Conservation (phyloP, 345 rosid genomes). For the Abelmoschus esculentus region DNA sequence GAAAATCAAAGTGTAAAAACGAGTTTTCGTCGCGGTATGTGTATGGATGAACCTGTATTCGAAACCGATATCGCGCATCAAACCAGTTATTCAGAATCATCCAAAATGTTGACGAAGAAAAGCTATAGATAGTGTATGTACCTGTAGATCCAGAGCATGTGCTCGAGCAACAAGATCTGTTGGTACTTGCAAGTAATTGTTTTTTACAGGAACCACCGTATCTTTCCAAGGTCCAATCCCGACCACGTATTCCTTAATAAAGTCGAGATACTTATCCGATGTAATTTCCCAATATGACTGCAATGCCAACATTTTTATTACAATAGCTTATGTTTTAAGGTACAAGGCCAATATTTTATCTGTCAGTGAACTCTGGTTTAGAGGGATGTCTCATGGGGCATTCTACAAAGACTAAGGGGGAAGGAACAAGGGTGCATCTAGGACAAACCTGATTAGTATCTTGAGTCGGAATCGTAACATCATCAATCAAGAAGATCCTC, state of each 20-base stretch:
- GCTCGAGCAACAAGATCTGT: conserved; percentile 89
- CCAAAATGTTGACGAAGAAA: not conserved
- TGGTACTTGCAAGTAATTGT: conserved; percentile 50
- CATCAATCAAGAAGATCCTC: too few relatives aligned
- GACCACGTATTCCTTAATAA: conserved; percentile 66
- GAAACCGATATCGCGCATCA: not conserved
- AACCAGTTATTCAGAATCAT: not conserved
- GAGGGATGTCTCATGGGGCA: too few relatives aligned
- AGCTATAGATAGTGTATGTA: conserved; percentile 14
- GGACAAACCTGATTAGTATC: too few relatives aligned
- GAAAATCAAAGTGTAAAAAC: conserved; percentile 53
- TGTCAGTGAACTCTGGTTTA: too few relatives aligned
- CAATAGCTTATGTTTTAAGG: too few relatives aligned
- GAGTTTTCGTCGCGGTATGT: conserved; percentile 65
- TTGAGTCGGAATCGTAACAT: too few relatives aligned
- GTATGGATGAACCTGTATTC: conserved; percentile 78
- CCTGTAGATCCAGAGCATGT: conserved; percentile 75
- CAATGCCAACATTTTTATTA: too few relatives aligned
- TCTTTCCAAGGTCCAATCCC: conserved; percentile 99
- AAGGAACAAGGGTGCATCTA: too few relatives aligned
- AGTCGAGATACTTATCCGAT: conserved; percentile 59
- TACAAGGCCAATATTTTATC: too few relatives aligned
- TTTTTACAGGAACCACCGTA: conserved; percentile 61
- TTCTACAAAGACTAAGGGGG: too few relatives aligned
- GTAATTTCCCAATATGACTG: conserved; percentile 67